Base-by-base conservation (phyloP, 2,329 filamentous ascomycete species). In the Cephalotrichum gorgonifer region DNA sequence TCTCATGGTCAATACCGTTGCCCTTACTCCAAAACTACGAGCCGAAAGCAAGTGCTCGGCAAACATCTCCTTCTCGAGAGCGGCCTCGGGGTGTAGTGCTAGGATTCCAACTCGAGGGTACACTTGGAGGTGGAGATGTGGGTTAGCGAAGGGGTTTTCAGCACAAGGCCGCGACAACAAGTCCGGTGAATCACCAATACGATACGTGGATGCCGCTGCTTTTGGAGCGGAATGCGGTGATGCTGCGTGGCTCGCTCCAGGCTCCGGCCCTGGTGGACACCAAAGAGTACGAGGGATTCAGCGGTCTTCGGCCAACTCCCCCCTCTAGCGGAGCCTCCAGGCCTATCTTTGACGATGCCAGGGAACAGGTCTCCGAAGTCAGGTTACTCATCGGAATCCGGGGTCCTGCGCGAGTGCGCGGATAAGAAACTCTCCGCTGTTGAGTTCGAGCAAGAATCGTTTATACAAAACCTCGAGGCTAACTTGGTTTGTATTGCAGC, bases 401-500 rank as follows among this genome's bases (percentile, higher is more conserved):
- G n/a, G n/a, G n/a, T n/a, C n/a, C 30, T 39, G 35, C n/a, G 41
- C 41, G 27, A 43, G 41, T 43, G 41, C 22, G 25, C 41, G 27
- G 22, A 14, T 14, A n/a, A n/a, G 25, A 26, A n/a, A 26, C 14
- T 25, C 39, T 43, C 6, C 5, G 35, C n/a, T 20, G 11, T 20
- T 22, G n/a, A 9, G 17, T 11, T 20, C 4, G 17, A 22, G 4
- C 5, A n/a, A 39, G 12, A 31, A 26, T 9, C 15, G 3, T 46
- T 15, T 38, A 22, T n/a, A 9, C 11, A 35, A 26, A 25, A 31
- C 8, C 2, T 14, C 28, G 17, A 12, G 14, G 35, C 44, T 48
- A 20, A 43, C 35, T 41, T 25, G 17, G 33, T 41, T 43, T 9
- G n/a, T 23, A 31, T 30, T 54, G 59, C 60, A 85, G 81, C 85